Percentiles rank a stretch among this genome's conserved stretches.
These are phyloP conservation scores for Solanum chmielewskii DNA, from an alignment of 257 asterid genomes.

Conservation along the genomic window DNA sequence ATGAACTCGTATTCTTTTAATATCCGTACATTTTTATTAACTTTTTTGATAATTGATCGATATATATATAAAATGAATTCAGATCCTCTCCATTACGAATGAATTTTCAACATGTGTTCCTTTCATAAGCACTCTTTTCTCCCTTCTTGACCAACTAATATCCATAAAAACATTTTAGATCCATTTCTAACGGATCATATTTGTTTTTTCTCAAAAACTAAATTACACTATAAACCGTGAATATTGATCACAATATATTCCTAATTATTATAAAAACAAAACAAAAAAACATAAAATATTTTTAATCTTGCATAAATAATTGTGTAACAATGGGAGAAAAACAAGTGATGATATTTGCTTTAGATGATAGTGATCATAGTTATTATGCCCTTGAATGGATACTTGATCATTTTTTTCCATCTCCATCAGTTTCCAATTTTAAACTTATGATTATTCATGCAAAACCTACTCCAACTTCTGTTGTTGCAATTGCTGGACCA, in stretches of 20 bases:
- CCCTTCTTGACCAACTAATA: not conserved
- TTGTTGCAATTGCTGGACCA: slow-evolving; percentile 21
- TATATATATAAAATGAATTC: not conserved
- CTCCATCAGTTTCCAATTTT: slow-evolving; percentile 3
- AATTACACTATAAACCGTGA: not conserved
- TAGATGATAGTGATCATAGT: slow-evolving; percentile 34
- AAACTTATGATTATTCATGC: slow-evolving; percentile 22
- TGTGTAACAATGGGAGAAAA: not conserved
- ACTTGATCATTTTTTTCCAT: slow-evolving; percentile 13
- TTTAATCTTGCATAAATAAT: not conserved
- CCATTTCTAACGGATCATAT: not conserved
- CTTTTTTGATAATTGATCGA: not conserved
- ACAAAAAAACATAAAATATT: not conserved
- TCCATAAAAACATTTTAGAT: not conserved
- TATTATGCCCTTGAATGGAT: slow-evolving; percentile 31
- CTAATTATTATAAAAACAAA: not conserved
- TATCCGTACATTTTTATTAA: not conserved
- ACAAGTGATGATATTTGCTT: slow-evolving; percentile 21
- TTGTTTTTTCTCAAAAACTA: not conserved
- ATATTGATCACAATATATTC: not conserved
- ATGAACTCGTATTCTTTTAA: not conserved
- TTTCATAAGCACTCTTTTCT: not conserved
- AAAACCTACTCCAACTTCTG: slow-evolving; percentile 11
- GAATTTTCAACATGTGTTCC: not conserved
- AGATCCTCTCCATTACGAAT: not conserved